phyloP scores from a whole-genome alignment of 768 basidiomycete genomes.

The Pholiota conissans region DNA sequence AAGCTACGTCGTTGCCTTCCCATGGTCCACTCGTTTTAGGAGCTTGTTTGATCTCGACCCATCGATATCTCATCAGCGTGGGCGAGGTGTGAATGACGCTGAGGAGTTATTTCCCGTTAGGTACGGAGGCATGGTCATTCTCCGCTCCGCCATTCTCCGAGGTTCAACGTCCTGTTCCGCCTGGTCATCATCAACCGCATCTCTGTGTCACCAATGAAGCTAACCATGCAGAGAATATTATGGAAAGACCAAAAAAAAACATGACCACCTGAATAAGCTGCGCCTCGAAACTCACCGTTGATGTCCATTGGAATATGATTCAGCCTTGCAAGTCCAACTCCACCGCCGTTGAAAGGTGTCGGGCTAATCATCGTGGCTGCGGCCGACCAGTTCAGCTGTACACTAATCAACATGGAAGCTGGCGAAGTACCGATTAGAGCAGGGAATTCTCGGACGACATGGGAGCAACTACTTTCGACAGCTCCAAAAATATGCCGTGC shows the following conservation, averaged over 20 bases:
- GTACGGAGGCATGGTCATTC: constrained; percentile 8
- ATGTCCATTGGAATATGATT: background rate
- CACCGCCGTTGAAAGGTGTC: background rate
- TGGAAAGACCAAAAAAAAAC: too few relatives aligned
- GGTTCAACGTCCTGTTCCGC: background rate
- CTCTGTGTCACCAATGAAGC: too few relatives aligned
- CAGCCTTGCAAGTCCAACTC: background rate
- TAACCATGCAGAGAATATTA: background rate
- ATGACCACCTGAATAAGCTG: background rate
- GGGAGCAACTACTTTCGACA: constrained; percentile 1
- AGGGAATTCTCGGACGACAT: constrained; percentile 4
- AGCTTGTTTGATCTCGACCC: background rate
- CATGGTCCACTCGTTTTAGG: constrained; percentile 6
- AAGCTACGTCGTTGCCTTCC: background rate
- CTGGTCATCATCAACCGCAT: background rate
- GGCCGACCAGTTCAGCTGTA: background rate
- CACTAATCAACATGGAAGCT: constrained; percentile 1
- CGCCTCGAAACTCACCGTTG: background rate
- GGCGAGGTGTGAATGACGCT: background rate
- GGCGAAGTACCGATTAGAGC: background rate
- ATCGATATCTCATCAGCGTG: constrained; percentile 4
- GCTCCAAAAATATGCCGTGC: background rate
- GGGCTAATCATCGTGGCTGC: background rate
- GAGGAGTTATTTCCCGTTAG: constrained; percentile 3
- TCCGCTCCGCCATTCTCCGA: background rate